These are phyloP conservation scores for Leptosphaerulina australis DNA, from an alignment of 2,329 filamentous ascomycete genomes.

Conservation along the genomic window DNA sequence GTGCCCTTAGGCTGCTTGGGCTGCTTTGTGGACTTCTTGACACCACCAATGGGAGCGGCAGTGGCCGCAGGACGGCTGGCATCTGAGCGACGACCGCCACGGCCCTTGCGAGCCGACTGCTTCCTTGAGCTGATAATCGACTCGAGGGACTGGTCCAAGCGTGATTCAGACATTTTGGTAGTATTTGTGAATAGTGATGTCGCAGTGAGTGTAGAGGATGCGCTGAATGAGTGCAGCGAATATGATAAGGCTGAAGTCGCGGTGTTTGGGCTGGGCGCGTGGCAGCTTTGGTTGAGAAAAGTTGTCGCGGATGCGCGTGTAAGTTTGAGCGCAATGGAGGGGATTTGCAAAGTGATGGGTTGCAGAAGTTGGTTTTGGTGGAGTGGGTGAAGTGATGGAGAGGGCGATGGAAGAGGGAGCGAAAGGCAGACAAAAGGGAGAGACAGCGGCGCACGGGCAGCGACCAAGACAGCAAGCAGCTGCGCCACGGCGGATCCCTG, in stretches of 20 bases:
- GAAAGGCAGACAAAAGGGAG: slow-evolving; percentile 24
- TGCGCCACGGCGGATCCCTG: slow-evolving; percentile 12
- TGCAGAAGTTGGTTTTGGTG: slow-evolving; percentile 15
- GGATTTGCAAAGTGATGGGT: slow-evolving; percentile 16
- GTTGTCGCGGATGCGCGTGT: slow-evolving; percentile 25
- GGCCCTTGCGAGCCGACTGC: slow-evolving; percentile 57
- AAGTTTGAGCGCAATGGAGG: slow-evolving; percentile 16
- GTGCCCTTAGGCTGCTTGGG: slow-evolving; percentile 65
- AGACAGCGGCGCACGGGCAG: slow-evolving; percentile 7
- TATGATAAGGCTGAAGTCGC: slow-evolving; percentile 25
- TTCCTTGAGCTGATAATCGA: slow-evolving; percentile 87
- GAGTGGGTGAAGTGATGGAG: slow-evolving; percentile 17
- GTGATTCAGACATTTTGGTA: slow-evolving; percentile 58
- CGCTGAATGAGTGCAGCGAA: slow-evolving; percentile 23
- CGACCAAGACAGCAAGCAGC: slow-evolving; percentile 6
- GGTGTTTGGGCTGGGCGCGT: slow-evolving; percentile 29
- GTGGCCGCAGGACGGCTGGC: slow-evolving; percentile 61
- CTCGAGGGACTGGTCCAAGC: slow-evolving; percentile 96
- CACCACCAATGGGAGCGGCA: slow-evolving; percentile 78
- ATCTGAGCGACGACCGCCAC: slow-evolving; percentile 53
- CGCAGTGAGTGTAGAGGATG: slow-evolving; percentile 7
- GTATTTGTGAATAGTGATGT: slow-evolving; percentile 12
- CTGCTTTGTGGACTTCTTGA: slow-evolving; percentile 75
- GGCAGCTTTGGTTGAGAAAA: slow-evolving; percentile 16
- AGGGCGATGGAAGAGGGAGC: slow-evolving; percentile 12